These are phyloP conservation scores for Cordyceps javanica DNA, from an alignment of 2,329 filamentous ascomycete genomes.

Conservation along the genomic window DNA sequence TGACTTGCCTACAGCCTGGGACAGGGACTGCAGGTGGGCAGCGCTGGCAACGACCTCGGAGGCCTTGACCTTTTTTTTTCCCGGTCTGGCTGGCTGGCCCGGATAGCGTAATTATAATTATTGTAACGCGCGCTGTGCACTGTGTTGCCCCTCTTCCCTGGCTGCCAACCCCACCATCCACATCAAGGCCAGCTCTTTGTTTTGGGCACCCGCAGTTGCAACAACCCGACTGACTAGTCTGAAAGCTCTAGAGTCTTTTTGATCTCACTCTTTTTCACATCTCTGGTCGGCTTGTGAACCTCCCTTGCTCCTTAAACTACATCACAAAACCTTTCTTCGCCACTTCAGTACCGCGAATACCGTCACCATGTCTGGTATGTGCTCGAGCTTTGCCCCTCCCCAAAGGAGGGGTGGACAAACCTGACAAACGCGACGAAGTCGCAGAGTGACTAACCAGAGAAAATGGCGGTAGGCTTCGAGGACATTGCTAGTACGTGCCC, in stretches of 20 bases:
- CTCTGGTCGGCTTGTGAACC: constrained; percentile 16
- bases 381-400: constrained; percentile 3
- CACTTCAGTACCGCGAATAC: constrained; percentile 3
- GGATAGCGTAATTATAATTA: not conserved
- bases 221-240: constrained; percentile 9
- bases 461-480: constrained; percentile 33
- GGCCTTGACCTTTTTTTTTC: not conserved
- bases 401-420: not conserved
- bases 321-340: not conserved
- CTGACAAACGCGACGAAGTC: constrained; percentile 12
- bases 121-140: not conserved
- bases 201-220: constrained; percentile 14
- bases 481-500: constrained; percentile 39
- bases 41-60: not conserved
- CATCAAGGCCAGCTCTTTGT: constrained; percentile 11
- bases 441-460: constrained; percentile 17
- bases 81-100: not conserved
- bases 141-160: constrained; percentile 13
- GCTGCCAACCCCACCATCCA: constrained; percentile 9
- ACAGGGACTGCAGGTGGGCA: not conserved
- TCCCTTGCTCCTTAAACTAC: not conserved
- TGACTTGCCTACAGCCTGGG: not conserved
- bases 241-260: not conserved
- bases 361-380: constrained; percentile 30
- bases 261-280: constrained; percentile 8